phyloP scores from a whole-genome alignment of 2,329 filamentous ascomycete genomes.

The Rhynchosporium secalis region DNA sequence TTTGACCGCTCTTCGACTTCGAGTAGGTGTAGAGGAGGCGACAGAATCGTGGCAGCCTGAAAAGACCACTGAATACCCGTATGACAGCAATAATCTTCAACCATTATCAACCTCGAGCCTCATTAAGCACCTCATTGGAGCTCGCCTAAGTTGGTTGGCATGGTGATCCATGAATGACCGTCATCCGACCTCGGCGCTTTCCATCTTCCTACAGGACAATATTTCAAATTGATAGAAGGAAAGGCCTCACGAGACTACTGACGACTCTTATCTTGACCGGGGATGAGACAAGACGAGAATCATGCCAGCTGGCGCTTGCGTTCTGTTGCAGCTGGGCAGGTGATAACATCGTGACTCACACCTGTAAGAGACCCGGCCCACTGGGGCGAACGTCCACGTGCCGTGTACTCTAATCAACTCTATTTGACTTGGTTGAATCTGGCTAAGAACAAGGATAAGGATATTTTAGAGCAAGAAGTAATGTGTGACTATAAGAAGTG shows the following conservation, averaged over 20 bases:
- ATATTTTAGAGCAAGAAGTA: too few relatives aligned
- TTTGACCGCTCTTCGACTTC: too few relatives aligned
- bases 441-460: not conserved
- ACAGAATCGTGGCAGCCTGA: not conserved
- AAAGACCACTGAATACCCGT: not conserved
- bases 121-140: not conserved
- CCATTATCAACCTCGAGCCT: not conserved
- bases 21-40: not conserved
- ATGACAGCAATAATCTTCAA: not conserved
- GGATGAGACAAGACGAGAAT: not conserved
- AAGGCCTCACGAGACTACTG: not conserved
- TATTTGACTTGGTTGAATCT: slow-evolving; percentile 1
- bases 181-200: not conserved
- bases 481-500: not conserved
- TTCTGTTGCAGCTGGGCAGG: not conserved
- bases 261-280: not conserved
- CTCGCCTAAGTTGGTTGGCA: slow-evolving; percentile 3
- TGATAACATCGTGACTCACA: slow-evolving; percentile 10
- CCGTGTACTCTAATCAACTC: not conserved
- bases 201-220: too few relatives aligned
- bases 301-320: slow-evolving; percentile 10
- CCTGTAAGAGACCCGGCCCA: not conserved
- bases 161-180: slow-evolving; percentile 2
- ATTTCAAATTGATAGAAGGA: too few relatives aligned
- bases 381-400: slow-evolving; percentile 4